Percentiles rank a stretch among this genome's conserved stretches.
phyloP scores from a whole-genome alignment of 148 eudicot genomes.

The Arbutus unedo region DNA sequence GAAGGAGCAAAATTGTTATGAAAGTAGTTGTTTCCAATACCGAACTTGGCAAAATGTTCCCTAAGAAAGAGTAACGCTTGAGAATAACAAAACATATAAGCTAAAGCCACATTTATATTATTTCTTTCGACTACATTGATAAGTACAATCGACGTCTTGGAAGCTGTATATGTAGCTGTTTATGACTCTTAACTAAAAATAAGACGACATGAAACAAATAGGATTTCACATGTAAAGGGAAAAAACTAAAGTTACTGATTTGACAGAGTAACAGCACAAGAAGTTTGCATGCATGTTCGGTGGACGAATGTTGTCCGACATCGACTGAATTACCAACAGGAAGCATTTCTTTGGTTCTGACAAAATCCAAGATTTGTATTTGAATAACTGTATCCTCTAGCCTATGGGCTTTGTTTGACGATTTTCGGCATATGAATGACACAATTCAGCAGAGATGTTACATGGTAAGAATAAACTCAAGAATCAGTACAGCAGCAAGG shows the following conservation, averaged over 20 bases:
- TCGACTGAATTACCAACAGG: background rate
- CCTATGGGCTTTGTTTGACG: background rate
- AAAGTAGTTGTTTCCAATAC: background rate
- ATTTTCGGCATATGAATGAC: background rate
- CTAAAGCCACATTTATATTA: background rate
- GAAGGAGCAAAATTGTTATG: conserved; percentile 2
- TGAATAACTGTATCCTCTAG: background rate
- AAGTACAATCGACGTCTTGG: background rate
- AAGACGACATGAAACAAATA: background rate
- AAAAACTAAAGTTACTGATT: conserved; percentile 2
- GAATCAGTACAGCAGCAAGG: background rate
- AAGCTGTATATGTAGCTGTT: background rate
- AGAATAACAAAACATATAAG: background rate
- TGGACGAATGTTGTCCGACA: background rate
- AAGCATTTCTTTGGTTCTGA: background rate
- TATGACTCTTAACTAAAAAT: background rate
- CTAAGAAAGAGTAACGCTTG: background rate
- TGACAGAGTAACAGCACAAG: background rate
- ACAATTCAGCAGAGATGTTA: background rate
- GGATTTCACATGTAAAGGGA: background rate
- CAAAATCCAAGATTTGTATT: background rate
- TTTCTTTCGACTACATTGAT: background rate
- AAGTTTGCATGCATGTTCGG: background rate
- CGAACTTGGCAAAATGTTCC: background rate
- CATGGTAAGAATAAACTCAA: background rate